A percentile compares a stretch with the other conserved stretches of the same genome.
These are phyloP conservation scores for Podospora comata DNA, from an alignment of 495 filamentous ascomycete species.

Conservation along the genomic window DNA sequence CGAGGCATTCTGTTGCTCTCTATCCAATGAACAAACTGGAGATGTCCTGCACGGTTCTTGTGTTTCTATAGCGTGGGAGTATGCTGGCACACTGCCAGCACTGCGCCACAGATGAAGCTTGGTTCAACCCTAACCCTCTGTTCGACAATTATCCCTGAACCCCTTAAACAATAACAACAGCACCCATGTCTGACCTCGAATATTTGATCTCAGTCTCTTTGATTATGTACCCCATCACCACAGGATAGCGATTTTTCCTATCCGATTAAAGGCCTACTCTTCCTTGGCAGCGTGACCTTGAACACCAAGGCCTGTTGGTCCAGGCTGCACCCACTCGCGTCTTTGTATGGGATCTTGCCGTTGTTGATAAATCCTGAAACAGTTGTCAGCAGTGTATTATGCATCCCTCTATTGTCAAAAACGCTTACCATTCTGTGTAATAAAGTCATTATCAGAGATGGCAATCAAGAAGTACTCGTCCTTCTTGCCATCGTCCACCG, in stretches of 20 bases:
- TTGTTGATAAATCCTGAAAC: constrained; percentile 57
- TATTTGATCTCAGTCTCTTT: no score
- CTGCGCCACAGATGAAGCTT: no score
- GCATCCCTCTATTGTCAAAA: neutral
- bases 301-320: constrained; percentile 73
- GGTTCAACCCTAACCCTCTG: no score
- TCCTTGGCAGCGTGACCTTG: constrained; percentile 56
- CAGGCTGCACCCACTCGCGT: constrained; percentile 60
- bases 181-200: no score
- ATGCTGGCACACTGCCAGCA: no score
- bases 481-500: constrained; percentile 47
- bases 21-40: no score
- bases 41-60: no score
- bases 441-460: constrained; percentile 76
- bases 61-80: no score
- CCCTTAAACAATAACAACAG: neutral
- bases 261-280: neutral
- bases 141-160: neutral
- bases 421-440: constrained; percentile 66
- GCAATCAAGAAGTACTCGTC: constrained; percentile 69
- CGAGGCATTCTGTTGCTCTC: no score
- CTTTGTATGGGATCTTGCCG: constrained; percentile 58
- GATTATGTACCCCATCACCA: no score
- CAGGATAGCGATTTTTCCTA: neutral
- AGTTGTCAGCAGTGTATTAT: neutral